Conservation (phyloP, 768 basidiomycete species). For the Russula lepida region DNA sequence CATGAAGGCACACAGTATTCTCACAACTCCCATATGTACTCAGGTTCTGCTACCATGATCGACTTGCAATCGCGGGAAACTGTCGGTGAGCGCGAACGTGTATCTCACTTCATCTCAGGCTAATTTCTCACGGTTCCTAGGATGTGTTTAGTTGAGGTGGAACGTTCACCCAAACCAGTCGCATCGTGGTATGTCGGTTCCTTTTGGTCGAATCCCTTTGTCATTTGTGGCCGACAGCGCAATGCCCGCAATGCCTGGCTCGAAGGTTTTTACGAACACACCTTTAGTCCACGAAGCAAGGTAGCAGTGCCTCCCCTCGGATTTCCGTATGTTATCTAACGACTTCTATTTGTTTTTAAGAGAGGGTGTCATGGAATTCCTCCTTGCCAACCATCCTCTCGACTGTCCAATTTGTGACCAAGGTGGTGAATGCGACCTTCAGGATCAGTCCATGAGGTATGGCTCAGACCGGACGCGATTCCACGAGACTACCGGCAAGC, state of each 20-base stretch:
- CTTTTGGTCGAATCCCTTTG: not conserved
- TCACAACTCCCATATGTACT: not conserved
- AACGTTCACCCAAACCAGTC: slow-evolving; percentile 88
- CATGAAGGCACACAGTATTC: not conserved
- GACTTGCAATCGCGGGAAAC: slow-evolving; percentile 94
- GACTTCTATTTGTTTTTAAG: slow-evolving; percentile 30
- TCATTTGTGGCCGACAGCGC: slow-evolving; percentile 43
- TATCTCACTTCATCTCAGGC: not conserved
- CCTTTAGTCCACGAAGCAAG: slow-evolving; percentile 85
- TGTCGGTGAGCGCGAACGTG: slow-evolving; percentile 63
- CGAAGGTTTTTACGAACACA: slow-evolving; percentile 89
- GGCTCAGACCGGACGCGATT: slow-evolving; percentile 96
- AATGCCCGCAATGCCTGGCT: slow-evolving; percentile 94
- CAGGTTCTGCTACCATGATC: slow-evolving; percentile 85
- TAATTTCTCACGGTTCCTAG: slow-evolving; percentile 31
- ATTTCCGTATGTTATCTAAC: slow-evolving; percentile 19
- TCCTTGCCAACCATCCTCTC: slow-evolving; percentile 93
- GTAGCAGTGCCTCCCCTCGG: slow-evolving; percentile 29
- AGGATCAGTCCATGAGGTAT: slow-evolving; percentile 99
- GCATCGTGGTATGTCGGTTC: slow-evolving; percentile 67
- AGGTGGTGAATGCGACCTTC: slow-evolving; percentile 96
- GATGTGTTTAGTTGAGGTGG: slow-evolving; percentile 99
- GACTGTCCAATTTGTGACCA: slow-evolving; percentile 99
- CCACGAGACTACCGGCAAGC: slow-evolving; percentile 97
- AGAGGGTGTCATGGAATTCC: slow-evolving; percentile 98